Base-by-base conservation (phyloP, 202 grass and related monocot species). In the Schoenoplectus tabernaemontani region DNA sequence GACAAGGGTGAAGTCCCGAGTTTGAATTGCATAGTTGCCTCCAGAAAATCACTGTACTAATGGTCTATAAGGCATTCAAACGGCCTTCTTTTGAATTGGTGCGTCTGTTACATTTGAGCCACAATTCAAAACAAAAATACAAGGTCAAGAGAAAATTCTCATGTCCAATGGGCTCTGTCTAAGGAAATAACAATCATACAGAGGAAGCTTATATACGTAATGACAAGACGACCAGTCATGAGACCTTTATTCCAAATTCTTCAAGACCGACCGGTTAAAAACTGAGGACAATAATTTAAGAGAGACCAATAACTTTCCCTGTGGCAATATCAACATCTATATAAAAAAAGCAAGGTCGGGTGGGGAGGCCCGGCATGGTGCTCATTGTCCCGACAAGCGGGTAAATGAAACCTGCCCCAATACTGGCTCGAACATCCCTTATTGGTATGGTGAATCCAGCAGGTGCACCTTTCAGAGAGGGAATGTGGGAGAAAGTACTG, bases 351-450 rank as follows among this genome's bases (percentile, higher is more conserved):
- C 96, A 95, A 60, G 96, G 96, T 11, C 96, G 93, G 7, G 96
- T 99, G 24, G 96, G 92, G 28, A 99, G 96, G 1, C 92, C 96
- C 10, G 96, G 92, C 92, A 99, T 99, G 1, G 92, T 96, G 65
- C 96, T 99, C 92, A 99, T 96, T 5, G 92, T 93, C 61, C 96
- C 92, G 0, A 99, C 96, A 0, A 99, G 96, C 0, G 96, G 96
- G 77, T 93, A 96, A 50, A 99, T 93, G 85, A 99, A 99, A 15
- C 96, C 92, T 7, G 96, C 89, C 16, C 96, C 96, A 0, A 96
- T 99, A 77, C 90, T 99, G 13, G 96, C 92, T 72, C 96, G 82
- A 17, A 96, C 88, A 36, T 99, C 96, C 34, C 96, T 91, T 68
- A 99, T 93, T 0, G 96, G 96, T 2, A 99, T 85, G 37, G 90